Conservation (phyloP, 768 basidiomycete species). For the Cyclocybe cylindracea region DNA sequence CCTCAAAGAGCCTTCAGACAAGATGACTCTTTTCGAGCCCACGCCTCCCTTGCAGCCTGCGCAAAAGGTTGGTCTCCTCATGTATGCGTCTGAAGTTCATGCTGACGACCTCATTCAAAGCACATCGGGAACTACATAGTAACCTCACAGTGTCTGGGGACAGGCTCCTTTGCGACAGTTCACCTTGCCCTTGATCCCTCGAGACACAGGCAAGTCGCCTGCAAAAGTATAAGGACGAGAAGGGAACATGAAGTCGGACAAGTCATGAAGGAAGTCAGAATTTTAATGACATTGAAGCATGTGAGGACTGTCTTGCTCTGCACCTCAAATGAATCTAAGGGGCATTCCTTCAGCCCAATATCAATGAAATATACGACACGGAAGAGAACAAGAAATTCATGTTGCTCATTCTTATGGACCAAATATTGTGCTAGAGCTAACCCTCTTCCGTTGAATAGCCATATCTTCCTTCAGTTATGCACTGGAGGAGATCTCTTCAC, state of each 20-base stretch:
- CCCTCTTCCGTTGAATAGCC: constrained; percentile 35
- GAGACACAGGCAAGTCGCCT: constrained; percentile 74
- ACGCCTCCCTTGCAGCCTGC: constrained; percentile 55
- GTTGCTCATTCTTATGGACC: constrained; percentile 28
- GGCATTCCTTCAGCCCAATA: constrained; percentile 60
- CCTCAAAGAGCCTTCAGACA: constrained; percentile 53
- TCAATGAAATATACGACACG: constrained; percentile 75
- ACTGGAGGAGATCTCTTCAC: constrained; percentile 90
- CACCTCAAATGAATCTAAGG: not conserved
- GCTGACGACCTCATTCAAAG: constrained; percentile 29
- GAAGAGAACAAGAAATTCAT: constrained; percentile 63
- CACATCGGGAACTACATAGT: constrained; percentile 67
- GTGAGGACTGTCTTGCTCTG: constrained; percentile 37
- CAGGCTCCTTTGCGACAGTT: constrained; percentile 81
- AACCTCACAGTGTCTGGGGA: constrained; percentile 79
- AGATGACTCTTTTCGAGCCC: constrained; percentile 58
- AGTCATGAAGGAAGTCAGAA: constrained; percentile 78
- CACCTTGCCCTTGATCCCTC: constrained; percentile 71
- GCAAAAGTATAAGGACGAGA: constrained; percentile 75
- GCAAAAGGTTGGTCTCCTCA: constrained; percentile 47
- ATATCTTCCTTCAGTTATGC: constrained; percentile 84
- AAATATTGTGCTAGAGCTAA: not conserved
- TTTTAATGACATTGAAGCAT: constrained; percentile 71
- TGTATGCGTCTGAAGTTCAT: not conserved
- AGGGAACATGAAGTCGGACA: constrained; percentile 57